Evolutionary conservation across 306 rosid genomes (phyloP).

Genomic region (Medicago lupulina): DNA sequence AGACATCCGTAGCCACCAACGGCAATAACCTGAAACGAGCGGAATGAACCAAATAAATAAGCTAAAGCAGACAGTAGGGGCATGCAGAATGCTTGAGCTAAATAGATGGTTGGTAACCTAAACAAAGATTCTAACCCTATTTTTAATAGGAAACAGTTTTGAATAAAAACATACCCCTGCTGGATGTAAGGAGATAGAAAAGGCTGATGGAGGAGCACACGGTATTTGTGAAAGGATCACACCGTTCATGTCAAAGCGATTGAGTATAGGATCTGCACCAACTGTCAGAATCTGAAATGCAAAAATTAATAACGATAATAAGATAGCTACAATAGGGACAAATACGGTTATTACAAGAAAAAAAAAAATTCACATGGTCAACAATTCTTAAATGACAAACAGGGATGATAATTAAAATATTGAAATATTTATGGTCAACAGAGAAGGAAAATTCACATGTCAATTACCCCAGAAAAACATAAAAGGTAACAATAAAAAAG

Average conservation of each 20-base stretch:
- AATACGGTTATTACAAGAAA: background rate
- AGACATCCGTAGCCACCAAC: slow-evolving; percentile 91
- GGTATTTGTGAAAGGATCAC: slow-evolving; percentile 83
- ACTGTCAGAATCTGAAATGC: slow-evolving; percentile 72
- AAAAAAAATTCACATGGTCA: no score
- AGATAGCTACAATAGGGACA: slow-evolving; percentile 1
- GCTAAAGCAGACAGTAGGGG: slow-evolving; percentile 34
- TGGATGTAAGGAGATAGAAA: slow-evolving; percentile 77
- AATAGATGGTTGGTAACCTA: slow-evolving; percentile 22
- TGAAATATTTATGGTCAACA: slow-evolving; percentile 17
- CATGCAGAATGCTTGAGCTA: slow-evolving; percentile 34
- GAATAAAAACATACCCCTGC: slow-evolving; percentile 68
- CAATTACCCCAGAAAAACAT: background rate
- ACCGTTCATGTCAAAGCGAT: slow-evolving; percentile 82
- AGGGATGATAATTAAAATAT: slow-evolving; percentile 19
- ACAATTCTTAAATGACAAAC: slow-evolving; percentile 21
- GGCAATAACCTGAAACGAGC: slow-evolving; percentile 72
- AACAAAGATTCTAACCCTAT: slow-evolving; percentile 7
- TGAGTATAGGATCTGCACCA: slow-evolving; percentile 84
- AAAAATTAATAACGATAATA: background rate
- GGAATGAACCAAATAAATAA: slow-evolving; percentile 23
- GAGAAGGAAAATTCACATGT: background rate
- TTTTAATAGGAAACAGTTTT: background rate
- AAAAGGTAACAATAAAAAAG: background rate
- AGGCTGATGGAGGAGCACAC: slow-evolving; percentile 82